Evolutionary conservation across 1,284 basidiomycete genomes (phyloP).

Genomic region (Ceratobasidium sp.): DNA sequence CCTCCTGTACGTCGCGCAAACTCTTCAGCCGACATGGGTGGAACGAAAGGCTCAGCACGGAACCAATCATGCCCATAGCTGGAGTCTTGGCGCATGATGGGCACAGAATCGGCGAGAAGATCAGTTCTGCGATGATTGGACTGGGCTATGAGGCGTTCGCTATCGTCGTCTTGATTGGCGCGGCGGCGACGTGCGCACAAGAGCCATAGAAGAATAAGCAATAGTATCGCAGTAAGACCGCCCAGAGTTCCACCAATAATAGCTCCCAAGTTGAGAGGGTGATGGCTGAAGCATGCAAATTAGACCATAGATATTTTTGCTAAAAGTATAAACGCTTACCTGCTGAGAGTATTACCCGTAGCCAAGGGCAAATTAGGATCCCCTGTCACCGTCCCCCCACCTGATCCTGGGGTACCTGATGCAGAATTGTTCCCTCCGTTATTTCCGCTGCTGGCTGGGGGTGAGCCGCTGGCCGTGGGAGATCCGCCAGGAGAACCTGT

Average conservation of each 20-base stretch:
- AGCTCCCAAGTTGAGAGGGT: constrained; percentile 60
- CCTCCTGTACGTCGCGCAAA: constrained; percentile 25
- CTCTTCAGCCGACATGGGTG: constrained; percentile 23
- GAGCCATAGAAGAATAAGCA: constrained; percentile 56
- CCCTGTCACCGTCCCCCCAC: constrained; percentile 29
- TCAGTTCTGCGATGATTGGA: constrained; percentile 14
- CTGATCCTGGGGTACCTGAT: constrained; percentile 6
- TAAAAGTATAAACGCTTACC: constrained; percentile 6
- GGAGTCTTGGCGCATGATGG: neutral
- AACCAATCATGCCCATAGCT: constrained; percentile 14
- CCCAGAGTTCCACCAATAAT: constrained; percentile 77
- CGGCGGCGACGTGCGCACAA: constrained; percentile 62
- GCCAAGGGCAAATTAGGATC: neutral
- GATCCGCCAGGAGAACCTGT: constrained; percentile 20
- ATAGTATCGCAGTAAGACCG: constrained; percentile 59
- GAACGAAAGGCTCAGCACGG: constrained; percentile 19
- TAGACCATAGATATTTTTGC: neutral
- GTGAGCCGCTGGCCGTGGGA: neutral
- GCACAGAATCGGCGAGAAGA: constrained; percentile 18
- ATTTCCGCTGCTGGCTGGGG: neutral
- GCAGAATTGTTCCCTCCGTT: neutral
- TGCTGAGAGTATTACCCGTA: neutral
- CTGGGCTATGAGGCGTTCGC: constrained; percentile 8
- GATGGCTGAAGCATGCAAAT: neutral
- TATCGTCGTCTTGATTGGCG: constrained; percentile 41